Base-by-base conservation (phyloP, 257 asterid genomes). In the Lantana camara region DNA sequence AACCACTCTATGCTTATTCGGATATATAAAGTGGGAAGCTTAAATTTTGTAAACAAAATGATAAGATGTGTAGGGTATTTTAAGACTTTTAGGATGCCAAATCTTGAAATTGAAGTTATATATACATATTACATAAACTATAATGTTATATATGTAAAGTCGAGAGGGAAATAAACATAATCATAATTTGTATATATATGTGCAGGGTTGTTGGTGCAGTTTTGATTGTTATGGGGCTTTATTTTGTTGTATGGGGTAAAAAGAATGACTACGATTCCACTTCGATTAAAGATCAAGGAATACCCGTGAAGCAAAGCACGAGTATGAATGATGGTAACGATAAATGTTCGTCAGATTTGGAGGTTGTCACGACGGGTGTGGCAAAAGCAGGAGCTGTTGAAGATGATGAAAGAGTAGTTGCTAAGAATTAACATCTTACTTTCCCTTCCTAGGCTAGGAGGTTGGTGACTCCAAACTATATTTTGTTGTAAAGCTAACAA, bases 171-270 rank as follows among this genome's bases (percentile, higher is more conserved):
- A n/a, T n/a, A n/a, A n/a, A n/a, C n/a, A n/a, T n/a, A n/a, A n/a
- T n/a, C n/a, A n/a, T n/a, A 35, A 7, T 9, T 40, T 37, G n/a
- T 3, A 27, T 56, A 51, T 41, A 27, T 41, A 41, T 12, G 2
- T 65, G 78, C 80, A 93, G 97, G 92, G 67, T 90, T 57, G 54
- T 88, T 15, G 99, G 99, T 17, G 99, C 99, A 32, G 35, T 75
- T 27, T 81, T 86, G 29, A 93, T 93, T 3, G 91, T 93, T 44
- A 32, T 79, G 3, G 96, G 99, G 15, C 95, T 93, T 37, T 93
- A 93, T 61, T 81, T 88, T 27, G 97, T 93, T 12, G 87, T 93
- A 9, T 93, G 99, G 96, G 95, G 97, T 30, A 93, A 93, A 67
- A 74, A 82, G 57, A 80, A 85, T 7, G 99, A 93, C 71, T 77